Percentiles rank a stretch among this genome's conserved stretches.
Evolutionary conservation across 1,284 basidiomycete species (phyloP).

Genomic region (Veloporphyrellus conicus): DNA sequence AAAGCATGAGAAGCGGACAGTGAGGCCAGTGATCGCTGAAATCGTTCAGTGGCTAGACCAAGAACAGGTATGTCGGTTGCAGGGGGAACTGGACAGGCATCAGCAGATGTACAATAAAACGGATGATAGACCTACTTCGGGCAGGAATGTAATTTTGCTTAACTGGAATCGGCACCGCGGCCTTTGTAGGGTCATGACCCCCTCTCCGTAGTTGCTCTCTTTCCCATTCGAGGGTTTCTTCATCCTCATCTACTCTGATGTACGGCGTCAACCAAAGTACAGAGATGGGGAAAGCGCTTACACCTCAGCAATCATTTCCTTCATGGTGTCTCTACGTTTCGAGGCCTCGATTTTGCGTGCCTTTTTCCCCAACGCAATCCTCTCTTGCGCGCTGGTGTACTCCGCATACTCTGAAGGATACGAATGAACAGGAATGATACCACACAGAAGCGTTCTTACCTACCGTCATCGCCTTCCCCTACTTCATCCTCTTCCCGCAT

Average conservation of each 20-base stretch:
- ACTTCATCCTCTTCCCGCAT: conserved; percentile 89
- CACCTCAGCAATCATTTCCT: conserved; percentile 85
- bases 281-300: conserved; percentile 39
- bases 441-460: conserved; percentile 23
- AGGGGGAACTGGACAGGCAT: conserved; percentile 51
- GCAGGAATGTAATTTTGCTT: conserved; percentile 69
- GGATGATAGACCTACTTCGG: conserved; percentile 54
- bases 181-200: conserved; percentile 43
- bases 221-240: conserved; percentile 90
- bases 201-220: conserved; percentile 79
- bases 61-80: conserved; percentile 56
- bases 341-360: conserved; percentile 72
- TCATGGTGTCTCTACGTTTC: conserved; percentile 70
- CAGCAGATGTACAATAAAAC: conserved; percentile 8
- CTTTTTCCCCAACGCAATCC: conserved; percentile 83
- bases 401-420: conserved; percentile 71
- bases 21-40: conserved; percentile 61
- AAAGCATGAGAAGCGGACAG: conserved; percentile 68
- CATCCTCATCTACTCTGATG: conserved; percentile 74
- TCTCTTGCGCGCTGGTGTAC: conserved; percentile 83
- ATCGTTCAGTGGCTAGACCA: conserved; percentile 51
- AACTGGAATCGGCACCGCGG: conserved; percentile 28
- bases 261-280: conserved; percentile 13
- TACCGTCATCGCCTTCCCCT: conserved; percentile 90
- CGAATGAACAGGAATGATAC: conserved; percentile 10